Evolutionary conservation across 2,329 filamentous ascomycete genomes (phyloP), one percentile per base, ranked within the genome.

Genomic region (Pseudogymnoascus sp.): DNA sequence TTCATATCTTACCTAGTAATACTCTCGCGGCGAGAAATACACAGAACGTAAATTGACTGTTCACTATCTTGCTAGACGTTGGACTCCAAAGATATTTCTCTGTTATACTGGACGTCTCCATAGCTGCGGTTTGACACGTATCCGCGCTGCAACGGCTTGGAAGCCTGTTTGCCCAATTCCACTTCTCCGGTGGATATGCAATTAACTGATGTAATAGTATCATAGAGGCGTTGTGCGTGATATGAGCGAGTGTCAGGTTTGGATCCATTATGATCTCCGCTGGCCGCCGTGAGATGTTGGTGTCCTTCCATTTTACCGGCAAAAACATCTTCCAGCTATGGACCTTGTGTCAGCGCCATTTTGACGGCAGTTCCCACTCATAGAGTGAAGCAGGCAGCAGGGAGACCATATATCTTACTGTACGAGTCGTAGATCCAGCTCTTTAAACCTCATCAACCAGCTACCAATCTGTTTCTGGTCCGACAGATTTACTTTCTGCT

Each of bases 381-480:
- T 20, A 20, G 60, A 15, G 18, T 12, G 18, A 15, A n/a, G 8
- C 28, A 25, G 38, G 18, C 18, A 2, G 41, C 11, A 39, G 39
- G 12, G 12, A 11, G 15, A 18, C 5, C 18, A 20, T 14, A 12
- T 30, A 12, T 64, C 72, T 62, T 70, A 77, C 63, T 76, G 75
- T 0, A 79, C 75, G 0, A 79, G 69, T 0, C 76, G 73, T 0
- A 79, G 63, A 62, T 80, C 78, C 2, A 80, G 65, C 62, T 79
- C 76, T 37, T 80, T 80, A 67, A 80, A 80, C 6, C 77, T 67
- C 4, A 73, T 77, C 2, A 79, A 67, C 77, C 75, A 79, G 37
- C 72, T 71, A 4, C 73, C 69, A n/a, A 78, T 71, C 37, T 77
- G 72, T 4, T 75, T 72, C 0, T 72, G 69, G 59, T 76, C 71